Evolutionary conservation across 257 asterid genomes (phyloP), one percentile per base, ranked within the genome.

Genomic region (Primulina tabacum): DNA sequence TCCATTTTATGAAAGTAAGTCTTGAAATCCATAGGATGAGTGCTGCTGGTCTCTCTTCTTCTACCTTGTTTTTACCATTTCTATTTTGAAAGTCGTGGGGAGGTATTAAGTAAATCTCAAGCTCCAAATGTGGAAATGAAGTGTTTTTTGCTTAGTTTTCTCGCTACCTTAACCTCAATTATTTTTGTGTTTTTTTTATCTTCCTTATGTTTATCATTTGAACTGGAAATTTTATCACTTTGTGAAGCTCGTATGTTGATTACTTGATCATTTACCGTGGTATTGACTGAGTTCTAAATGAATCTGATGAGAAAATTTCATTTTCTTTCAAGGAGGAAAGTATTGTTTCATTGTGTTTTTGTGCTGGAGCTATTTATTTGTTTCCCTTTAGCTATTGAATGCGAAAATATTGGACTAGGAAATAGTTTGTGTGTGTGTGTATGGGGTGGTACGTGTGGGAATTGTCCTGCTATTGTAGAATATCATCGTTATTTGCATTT

Each of bases 171-270:
- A 10, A 40, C 2, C 26, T 40, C 53, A 1, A 2, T 43, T 11
- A 3, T 43, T 12, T 43, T 38, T 43, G 0, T 12, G 53, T 43
- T 12, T 4, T 10, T 38, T 40, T 9, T 40, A 40, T 40, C 0
- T 40, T 40, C 50, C 16, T 12, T 43, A 5, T 10, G 2, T 12
- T 43, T 43, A 12, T 43, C 53, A 3, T 12, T 29, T 59, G 78
- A 83, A 52, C 47, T 24, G 77, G 66, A 69, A 62, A 11, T 3
- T 71, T 73, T 67, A 26, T 76, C 69, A 75, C 52, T 74, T 79
- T 70, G 85, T 12, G 47, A 9, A 38, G 14, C 47, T 3, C 47
- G 9, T 2, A 8, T 2, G 14, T 38, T 38, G 17, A 12, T 43
- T 43, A 10, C n/a, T 43, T 43, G 50, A 10, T 43, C n/a, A 2